Percentiles rank a stretch among this genome's conserved stretches.
phyloP scores from a whole-genome alignment of 768 basidiomycete species.

The Russula sp. region DNA sequence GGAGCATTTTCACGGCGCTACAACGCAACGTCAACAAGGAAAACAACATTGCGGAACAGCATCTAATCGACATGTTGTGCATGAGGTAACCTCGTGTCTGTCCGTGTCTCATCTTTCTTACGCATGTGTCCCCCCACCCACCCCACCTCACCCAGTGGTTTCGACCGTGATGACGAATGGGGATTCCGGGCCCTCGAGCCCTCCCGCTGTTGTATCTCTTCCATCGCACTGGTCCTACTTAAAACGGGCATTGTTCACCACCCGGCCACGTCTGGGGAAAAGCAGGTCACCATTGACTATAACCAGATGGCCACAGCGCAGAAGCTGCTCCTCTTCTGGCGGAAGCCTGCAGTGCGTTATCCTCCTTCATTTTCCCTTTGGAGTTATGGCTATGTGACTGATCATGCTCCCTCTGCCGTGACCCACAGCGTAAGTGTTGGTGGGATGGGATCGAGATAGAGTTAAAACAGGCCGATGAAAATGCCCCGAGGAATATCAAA shows the following conservation, averaged over 20 bases:
- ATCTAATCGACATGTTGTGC: conserved; percentile 99
- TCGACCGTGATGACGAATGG: conserved; percentile 97
- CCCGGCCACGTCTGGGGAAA: conserved; percentile 41
- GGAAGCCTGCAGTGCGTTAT: conserved; percentile 91
- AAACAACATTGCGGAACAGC: conserved; percentile 98
- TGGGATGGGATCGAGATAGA: conserved; percentile 97
- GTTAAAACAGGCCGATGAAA: conserved; percentile 49
- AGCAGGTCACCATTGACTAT: conserved; percentile 79
- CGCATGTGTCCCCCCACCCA: not conserved
- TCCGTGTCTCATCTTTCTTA: conserved; percentile 5
- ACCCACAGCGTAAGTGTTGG: conserved; percentile 92
- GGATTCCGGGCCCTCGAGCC: conserved; percentile 96
- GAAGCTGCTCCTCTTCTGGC: conserved; percentile 95
- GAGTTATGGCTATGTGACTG: conserved; percentile 7
- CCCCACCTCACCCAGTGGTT: conserved; percentile 53
- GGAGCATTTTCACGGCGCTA: conserved; percentile 92
- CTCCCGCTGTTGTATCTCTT: conserved; percentile 94
- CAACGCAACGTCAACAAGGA: conserved; percentile 99
- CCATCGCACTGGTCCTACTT: conserved; percentile 92
- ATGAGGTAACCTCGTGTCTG: conserved; percentile 71
- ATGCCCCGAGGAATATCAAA: conserved; percentile 58
- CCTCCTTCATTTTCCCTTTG: conserved; percentile 3
- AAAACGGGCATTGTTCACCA: conserved; percentile 93
- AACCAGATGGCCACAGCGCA: conserved; percentile 96
- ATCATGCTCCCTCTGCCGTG: not conserved